A percentile compares a stretch with the other conserved stretches of the same genome.
Conservation (phyloP, 1,284 basidiomycete genomes). For the Pulchroboletus neoregius region DNA sequence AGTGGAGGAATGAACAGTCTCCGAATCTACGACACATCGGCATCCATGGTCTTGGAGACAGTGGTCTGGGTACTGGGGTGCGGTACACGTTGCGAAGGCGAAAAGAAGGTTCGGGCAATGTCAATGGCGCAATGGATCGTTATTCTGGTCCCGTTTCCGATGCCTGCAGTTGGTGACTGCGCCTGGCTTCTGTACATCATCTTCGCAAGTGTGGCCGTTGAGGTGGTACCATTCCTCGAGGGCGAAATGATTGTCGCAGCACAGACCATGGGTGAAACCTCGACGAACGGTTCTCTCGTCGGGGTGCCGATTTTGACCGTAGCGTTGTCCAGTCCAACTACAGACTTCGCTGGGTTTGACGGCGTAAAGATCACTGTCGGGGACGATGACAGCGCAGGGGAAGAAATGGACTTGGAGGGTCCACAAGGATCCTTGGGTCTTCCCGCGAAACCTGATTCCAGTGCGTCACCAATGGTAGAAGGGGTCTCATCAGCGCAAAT, state of each 20-base stretch:
- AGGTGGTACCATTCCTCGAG: background rate
- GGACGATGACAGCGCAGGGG: background rate
- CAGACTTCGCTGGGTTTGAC: too few relatives aligned
- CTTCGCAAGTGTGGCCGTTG: background rate
- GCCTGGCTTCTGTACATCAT: background rate
- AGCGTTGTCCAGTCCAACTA: background rate
- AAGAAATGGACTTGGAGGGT: background rate
- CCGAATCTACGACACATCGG: too few relatives aligned
- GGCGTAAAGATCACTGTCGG: background rate
- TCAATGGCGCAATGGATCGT: background rate
- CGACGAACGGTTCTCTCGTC: background rate
- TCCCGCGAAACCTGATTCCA: background rate
- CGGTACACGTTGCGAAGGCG: background rate
- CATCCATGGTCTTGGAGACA: background rate
- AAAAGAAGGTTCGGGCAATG: slow-evolving; percentile 1
- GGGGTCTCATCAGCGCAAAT: background rate
- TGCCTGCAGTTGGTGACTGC: background rate
- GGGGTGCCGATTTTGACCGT: background rate
- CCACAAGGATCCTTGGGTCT: background rate
- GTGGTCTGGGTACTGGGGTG: background rate
- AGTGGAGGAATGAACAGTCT: too few relatives aligned
- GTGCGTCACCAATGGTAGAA: background rate
- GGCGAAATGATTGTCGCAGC: background rate
- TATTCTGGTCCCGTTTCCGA: background rate
- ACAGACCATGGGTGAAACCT: background rate